These are phyloP conservation scores for Penicillium glabrum DNA, from an alignment of 2,329 filamentous ascomycete genomes.

Conservation along the genomic window DNA sequence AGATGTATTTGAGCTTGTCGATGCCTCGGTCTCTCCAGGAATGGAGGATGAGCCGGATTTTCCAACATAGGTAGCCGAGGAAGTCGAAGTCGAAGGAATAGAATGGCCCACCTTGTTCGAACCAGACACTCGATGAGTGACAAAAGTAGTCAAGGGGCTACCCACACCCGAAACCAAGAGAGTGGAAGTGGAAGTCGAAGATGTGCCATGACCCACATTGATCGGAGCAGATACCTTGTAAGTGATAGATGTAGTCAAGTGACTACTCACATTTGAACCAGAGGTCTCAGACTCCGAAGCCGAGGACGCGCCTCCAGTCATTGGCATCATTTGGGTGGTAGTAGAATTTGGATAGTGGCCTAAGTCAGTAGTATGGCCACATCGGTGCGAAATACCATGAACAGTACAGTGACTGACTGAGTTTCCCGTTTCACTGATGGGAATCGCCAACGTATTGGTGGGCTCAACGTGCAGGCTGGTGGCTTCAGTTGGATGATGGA, in stretches of 20 bases:
- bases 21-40: not conserved
- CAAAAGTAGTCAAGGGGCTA: not conserved
- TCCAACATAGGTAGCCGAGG: not conserved
- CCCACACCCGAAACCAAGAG: not conserved
- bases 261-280: not conserved
- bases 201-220: not conserved
- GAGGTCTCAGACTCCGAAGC: not conserved
- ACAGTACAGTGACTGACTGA: not conserved
- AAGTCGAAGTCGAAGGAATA: not conserved
- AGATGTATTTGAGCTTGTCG: not conserved
- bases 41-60: not conserved
- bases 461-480: not conserved
- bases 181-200: not conserved
- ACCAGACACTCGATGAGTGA: not conserved
- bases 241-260: not conserved
- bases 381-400: not conserved
- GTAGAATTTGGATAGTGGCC: not conserved
- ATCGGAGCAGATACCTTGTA: not conserved
- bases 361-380: no score
- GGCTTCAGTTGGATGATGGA: not conserved
- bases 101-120: no score
- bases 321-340: not conserved
- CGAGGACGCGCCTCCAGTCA: not conserved
- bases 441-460: not conserved
- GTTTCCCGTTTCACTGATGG: no score